These are phyloP conservation scores for Aspergillus sclerotiicarbonarius DNA, from an alignment of 495 filamentous ascomycete species.

Conservation along the genomic window DNA sequence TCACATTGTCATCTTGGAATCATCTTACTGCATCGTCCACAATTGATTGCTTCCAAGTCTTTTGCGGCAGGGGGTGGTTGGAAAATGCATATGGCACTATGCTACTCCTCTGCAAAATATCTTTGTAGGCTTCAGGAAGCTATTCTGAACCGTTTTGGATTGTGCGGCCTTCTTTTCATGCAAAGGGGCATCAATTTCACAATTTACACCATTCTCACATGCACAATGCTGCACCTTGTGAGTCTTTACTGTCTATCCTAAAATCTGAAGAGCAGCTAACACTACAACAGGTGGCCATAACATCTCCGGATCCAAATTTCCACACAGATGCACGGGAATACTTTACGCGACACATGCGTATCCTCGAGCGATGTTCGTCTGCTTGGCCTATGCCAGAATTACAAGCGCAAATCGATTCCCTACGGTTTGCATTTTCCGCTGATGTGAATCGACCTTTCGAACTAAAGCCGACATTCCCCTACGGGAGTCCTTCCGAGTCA, in stretches of 20 bases:
- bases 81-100: slow-evolving; percentile 85
- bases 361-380: slow-evolving; percentile 79
- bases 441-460: slow-evolving; percentile 84
- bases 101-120: slow-evolving; percentile 81
- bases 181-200: slow-evolving; percentile 92
- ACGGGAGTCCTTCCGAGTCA: slow-evolving; percentile 71
- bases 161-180: slow-evolving; percentile 87
- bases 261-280: slow-evolving; percentile 9
- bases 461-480: slow-evolving; percentile 83
- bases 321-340: slow-evolving; percentile 83
- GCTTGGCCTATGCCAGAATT: slow-evolving; percentile 93
- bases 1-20: slow-evolving; percentile 86
- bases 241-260: slow-evolving; percentile 28
- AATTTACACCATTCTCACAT: slow-evolving; percentile 88
- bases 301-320: slow-evolving; percentile 87
- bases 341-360: slow-evolving; percentile 93
- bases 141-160: slow-evolving; percentile 71
- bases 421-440: slow-evolving; percentile 90
- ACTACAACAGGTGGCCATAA: slow-evolving; percentile 76
- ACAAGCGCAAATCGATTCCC: slow-evolving; percentile 83
- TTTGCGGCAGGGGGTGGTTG: slow-evolving; percentile 71
- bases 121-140: slow-evolving; percentile 91
- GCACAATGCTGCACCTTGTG: slow-evolving; percentile 94
- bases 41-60: slow-evolving; percentile 73
- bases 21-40: slow-evolving; percentile 87